Evolutionary conservation across 2,329 filamentous ascomycete genomes (phyloP).

Genomic region (Stagonosporopsis tanaceti): DNA sequence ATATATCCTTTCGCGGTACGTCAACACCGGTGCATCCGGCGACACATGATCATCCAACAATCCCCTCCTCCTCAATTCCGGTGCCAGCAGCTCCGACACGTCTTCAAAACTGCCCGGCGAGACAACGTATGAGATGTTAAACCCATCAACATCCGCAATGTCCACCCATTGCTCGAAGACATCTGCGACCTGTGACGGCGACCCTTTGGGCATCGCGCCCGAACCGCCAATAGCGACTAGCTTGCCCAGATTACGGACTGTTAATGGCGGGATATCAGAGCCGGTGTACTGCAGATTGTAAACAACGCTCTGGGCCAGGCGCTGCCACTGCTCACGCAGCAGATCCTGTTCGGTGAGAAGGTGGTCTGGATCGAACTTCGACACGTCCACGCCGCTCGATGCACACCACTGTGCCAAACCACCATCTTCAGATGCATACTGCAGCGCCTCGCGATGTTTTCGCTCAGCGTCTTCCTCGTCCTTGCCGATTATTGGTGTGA

Average conservation of each 20-base stretch:
- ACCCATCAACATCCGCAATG: conserved; percentile 74
- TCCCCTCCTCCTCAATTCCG: conserved; percentile 23
- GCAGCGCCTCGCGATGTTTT: conserved; percentile 67
- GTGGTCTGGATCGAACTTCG: conserved; percentile 65
- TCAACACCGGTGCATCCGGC: conserved; percentile 17
- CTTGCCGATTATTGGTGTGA: conserved; percentile 68
- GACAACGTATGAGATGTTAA: conserved; percentile 64
- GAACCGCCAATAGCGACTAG: conserved; percentile 69
- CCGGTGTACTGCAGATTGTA: conserved; percentile 27
- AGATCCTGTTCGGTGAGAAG: conserved; percentile 54
- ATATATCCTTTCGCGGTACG: conserved; percentile 26
- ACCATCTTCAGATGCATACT: conserved; percentile 68
- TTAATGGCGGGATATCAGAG: conserved; percentile 22
- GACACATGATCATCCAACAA: conserved; percentile 17
- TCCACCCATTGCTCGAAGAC: conserved; percentile 70
- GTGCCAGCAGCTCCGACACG: conserved; percentile 22
- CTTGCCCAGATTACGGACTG: conserved; percentile 24
- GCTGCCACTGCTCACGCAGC: conserved; percentile 23
- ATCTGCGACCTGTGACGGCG: conserved; percentile 69
- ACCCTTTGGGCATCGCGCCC: conserved; percentile 69
- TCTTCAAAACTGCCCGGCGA: conserved; percentile 28
- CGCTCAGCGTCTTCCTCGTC: conserved; percentile 70
- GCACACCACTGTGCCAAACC: conserved; percentile 74
- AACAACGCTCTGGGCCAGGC: conserved; percentile 18
- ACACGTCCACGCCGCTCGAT: conserved; percentile 72